Evolutionary conservation across 164 flowering plant genomes (phyloP), one percentile per base, ranked within the genome.

Genomic region (Sedum album): DNA sequence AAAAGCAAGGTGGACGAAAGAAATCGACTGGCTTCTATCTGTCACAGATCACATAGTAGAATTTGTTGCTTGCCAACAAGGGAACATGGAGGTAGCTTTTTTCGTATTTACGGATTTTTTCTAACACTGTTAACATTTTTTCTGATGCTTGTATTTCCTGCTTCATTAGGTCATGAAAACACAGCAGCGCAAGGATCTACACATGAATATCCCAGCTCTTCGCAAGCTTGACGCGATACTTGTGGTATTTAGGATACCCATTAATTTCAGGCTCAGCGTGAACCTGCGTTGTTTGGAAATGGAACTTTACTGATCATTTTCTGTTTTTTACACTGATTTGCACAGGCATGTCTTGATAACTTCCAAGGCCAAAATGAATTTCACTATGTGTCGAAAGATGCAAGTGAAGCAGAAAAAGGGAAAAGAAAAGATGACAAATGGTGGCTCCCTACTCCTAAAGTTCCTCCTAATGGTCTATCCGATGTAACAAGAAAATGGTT

Each of bases 361-460:
- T 85, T 87, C 73, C 80, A 78, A 74, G 89, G 77, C 64, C 80
- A 84, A 55, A 74, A 73, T 28, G 92, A 87, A 73, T 85, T 87
- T 78, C 66, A 26, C 38, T 87, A 87, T 67, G 74, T 77, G n/a
- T 74, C 83, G 0, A 81, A 81, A 0, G 48, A 80, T 15, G 79
- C 76, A 33, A 69, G 73, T 66, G 79, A 75, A 18, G 65, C 46
- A 21, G 42, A 70, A 31, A 82, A 78, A 23, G 57, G 57, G 57
- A 51, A n/a, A 72, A 79, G 88, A 62, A 79, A 76, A 64, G 84
- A 84, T 62, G 87, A 87, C 55, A 88, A 86, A 75, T 88, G 93
- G 93, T 88, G 93, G 93, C 73, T 88, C 8, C 93, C 93, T 31
- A 79, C 83, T 10, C 73, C 76, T 17, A 83, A 85, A 76, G 90